Conservation (phyloP, 441 rosid species). For the Aquilaria agallochum region DNA sequence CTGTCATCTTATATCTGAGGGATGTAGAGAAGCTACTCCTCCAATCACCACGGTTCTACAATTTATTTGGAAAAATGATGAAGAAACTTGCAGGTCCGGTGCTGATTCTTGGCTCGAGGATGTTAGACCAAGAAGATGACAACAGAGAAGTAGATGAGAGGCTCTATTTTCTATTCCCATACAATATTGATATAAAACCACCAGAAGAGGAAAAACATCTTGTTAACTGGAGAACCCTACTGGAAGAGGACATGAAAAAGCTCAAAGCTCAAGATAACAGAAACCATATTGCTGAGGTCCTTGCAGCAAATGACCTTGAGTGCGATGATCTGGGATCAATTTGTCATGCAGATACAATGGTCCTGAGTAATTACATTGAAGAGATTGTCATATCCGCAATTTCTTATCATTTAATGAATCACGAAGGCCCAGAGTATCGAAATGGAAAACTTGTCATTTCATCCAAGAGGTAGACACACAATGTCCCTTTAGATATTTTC, state of each 20-base stretch:
- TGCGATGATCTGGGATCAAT: conserved; percentile 84
- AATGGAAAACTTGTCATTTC: conserved; percentile 96
- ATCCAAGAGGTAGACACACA: conserved; percentile 47
- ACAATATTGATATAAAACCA: conserved; percentile 70
- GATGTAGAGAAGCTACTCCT: conserved; percentile 75
- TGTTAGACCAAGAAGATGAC: conserved; percentile 61
- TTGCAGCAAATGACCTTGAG: conserved; percentile 82
- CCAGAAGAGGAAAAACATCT: conserved; percentile 83
- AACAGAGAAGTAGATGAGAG: conserved; percentile 61
- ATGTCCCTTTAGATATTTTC: neutral
- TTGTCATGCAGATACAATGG: conserved; percentile 75
- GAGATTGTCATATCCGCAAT: conserved; percentile 91
- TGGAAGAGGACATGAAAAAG: conserved; percentile 91
- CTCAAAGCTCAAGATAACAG: conserved; percentile 88
- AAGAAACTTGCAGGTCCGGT: conserved; percentile 73
- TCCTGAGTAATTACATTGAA: conserved; percentile 68
- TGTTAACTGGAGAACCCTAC: conserved; percentile 73
- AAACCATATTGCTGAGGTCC: conserved; percentile 89
- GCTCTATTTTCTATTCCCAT: conserved; percentile 67
- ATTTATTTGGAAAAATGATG: conserved; percentile 56
- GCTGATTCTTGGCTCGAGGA: conserved; percentile 81
- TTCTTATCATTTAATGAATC: conserved; percentile 76
- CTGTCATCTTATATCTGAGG: conserved; percentile 73
- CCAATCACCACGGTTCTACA: conserved; percentile 67
- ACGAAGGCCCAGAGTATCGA: conserved; percentile 79